Base-by-base conservation (phyloP, 352 stramenopile species). In the Globisporangium nodosum region DNA sequence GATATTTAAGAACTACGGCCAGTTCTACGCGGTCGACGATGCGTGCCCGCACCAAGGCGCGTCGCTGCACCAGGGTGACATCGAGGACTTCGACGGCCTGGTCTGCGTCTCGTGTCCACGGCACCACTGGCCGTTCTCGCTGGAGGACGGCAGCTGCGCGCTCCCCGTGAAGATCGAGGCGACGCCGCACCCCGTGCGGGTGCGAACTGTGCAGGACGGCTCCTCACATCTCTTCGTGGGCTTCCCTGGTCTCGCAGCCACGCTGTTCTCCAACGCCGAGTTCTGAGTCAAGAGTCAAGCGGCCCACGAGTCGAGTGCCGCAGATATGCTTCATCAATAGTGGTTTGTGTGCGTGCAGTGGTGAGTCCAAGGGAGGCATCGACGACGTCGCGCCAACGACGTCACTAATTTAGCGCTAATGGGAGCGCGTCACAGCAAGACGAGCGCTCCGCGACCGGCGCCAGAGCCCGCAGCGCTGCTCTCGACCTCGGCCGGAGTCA, bases 21-120 rank as follows among this genome's bases (percentile, higher is more conserved):
- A 72, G 43, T 76, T 92, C 24, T 91, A 86, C 55, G 83, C 83
- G 31, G 85, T 95, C 54, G 74, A 92, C 60, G 74, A 95, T 46
- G 66, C 71, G 5, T 95, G 85, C 54, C 85, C 85, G 12, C 85
- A 95, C 51, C 81, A 91, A 56, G 82, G 78, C 16, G 85, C 80
- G 18, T 75, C 83, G n/a, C 68, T 95, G 9, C 78, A 92, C 52
- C 55, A 92, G n/a, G 85, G 85, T 8, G 85, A 95, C 59, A 95
- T 95, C 30, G 85, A 95, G 74, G 83, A 93, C 35, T 81, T 90
- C 27, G 79, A 88, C 61, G 83, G 80, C 45, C 72, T 58, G 30
- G 54, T 82, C 0, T 95, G 83, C 51, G 64, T 95, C 37, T 78
- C 83, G 37, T 94, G 85, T 39, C 85, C 85, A 30, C 81, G 76